phyloP scores from a whole-genome alignment of 257 asterid species.

The Henckelia pumila region DNA sequence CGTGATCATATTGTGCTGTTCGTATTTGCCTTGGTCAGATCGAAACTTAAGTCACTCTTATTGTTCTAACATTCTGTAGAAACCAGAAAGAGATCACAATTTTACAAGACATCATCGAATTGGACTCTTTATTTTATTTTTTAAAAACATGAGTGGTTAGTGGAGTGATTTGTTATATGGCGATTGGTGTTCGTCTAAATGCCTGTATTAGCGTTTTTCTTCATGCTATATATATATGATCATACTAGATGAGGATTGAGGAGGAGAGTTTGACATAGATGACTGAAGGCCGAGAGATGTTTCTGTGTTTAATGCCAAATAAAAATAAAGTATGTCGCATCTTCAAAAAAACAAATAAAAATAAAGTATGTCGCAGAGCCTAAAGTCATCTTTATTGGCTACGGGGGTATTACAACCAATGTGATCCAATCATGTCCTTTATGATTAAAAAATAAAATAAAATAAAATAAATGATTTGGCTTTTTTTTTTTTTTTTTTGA shows the following conservation, averaged over 20 bases:
- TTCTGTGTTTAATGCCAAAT: neutral
- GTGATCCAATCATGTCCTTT: too few relatives aligned
- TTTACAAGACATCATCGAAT: neutral
- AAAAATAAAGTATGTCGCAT: neutral
- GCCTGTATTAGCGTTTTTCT: neutral
- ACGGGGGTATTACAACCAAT: neutral
- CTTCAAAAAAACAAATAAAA: too few relatives aligned
- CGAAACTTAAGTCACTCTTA: neutral
- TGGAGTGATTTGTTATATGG: conserved; percentile 15
- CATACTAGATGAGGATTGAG: neutral
- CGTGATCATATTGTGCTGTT: neutral
- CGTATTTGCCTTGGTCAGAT: conserved; percentile 10
- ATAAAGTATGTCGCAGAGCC: neutral
- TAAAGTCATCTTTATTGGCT: neutral
- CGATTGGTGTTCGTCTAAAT: conserved; percentile 25
- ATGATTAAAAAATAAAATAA: too few relatives aligned
- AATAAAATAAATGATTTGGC: neutral
- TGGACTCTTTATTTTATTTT: too few relatives aligned
- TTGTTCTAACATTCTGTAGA: neutral
- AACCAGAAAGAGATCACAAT: neutral
- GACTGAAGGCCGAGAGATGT: too few relatives aligned
- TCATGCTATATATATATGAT: too few relatives aligned
- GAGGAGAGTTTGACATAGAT: neutral
- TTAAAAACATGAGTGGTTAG: conserved; percentile 23
- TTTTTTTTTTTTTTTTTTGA: neutral